Evolutionary conservation across 768 basidiomycete genomes (phyloP), one percentile per base, ranked within the genome.

Genomic region (Amanita molliuscula): DNA sequence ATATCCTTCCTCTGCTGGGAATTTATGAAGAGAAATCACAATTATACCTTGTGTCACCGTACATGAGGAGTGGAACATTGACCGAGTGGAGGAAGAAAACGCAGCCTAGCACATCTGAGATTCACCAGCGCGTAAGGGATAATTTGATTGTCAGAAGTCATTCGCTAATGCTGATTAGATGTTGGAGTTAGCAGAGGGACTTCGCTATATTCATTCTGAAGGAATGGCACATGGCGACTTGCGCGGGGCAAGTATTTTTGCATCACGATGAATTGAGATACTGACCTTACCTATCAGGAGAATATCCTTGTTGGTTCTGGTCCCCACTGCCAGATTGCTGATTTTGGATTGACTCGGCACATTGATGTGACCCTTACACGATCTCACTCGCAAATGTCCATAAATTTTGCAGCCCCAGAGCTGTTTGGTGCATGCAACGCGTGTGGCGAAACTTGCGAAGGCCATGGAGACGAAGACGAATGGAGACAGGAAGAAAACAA

Each of bases 161-260:
- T 28, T 36, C 4, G 3, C 35, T 40, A 13, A n/a, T 25, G 41
- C 23, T 5, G 21, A 15, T 16, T 48, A 16, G 37, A 40, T 40
- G 37, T 21, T 40, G 10, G 37, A 48, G 16, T 20, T 48, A 11
- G 48, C 48, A 0, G 48, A 48, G 21, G 48, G 48, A 25, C 10
- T 48, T n/a, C 38, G 7, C 16, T 48, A 48, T 41, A 26, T 48
- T 16, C 48, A 48, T 31, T 41, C 38, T 20, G 48, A 48, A 42
- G 48, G 48, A 7, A 33, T 48, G 5, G 20, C 31, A 10, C 48
- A 48, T 23, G 48, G 37, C 16, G 48, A 48, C 18, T 11, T 48
- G 9, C 37, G 28, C 18, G 48, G 48, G 9, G 48, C 33, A 18
- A 26, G 37, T 18, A 13, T 25, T 29, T 31, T 36, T 5, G 4